A percentile compares a stretch with the other conserved stretches of the same genome.
Evolutionary conservation across 306 rosid genomes (phyloP).

Genomic region (Oemleria cerasiformis): DNA sequence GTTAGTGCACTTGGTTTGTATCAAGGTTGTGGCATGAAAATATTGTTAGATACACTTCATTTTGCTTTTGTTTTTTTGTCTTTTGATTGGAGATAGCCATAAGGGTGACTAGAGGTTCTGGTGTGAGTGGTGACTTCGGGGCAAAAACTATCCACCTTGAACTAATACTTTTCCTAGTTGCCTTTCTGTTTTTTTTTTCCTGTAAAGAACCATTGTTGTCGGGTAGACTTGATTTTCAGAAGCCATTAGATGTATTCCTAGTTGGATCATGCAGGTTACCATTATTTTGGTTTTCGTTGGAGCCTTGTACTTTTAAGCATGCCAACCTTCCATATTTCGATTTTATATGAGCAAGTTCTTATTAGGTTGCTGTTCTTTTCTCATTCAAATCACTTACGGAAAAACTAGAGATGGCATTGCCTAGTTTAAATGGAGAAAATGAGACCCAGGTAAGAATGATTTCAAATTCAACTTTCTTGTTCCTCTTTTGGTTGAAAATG

Average conservation of each 20-base stretch:
- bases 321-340: not conserved
- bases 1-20: too few species aligned
- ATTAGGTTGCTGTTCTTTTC: not conserved
- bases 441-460: not conserved
- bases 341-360: not conserved
- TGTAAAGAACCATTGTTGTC: not conserved
- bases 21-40: not conserved
- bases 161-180: too few species aligned
- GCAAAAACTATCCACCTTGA: too few species aligned
- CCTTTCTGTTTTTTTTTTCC: not conserved
- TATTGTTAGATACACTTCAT: not conserved
- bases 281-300: not conserved
- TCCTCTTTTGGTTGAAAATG: not conserved
- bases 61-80: not conserved
- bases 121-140: not conserved
- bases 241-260: too few species aligned
- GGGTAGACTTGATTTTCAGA: not conserved
- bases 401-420: not conserved
- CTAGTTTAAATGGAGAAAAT: not conserved
- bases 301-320: too few species aligned
- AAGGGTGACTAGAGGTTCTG: not conserved
- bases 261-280: not conserved
- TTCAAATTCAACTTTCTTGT: not conserved
- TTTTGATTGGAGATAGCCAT: not conserved
- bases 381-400: too few species aligned